Evolutionary conservation across 805 yeast species (phyloP).

Genomic region (Candida cerambycidarum): DNA sequence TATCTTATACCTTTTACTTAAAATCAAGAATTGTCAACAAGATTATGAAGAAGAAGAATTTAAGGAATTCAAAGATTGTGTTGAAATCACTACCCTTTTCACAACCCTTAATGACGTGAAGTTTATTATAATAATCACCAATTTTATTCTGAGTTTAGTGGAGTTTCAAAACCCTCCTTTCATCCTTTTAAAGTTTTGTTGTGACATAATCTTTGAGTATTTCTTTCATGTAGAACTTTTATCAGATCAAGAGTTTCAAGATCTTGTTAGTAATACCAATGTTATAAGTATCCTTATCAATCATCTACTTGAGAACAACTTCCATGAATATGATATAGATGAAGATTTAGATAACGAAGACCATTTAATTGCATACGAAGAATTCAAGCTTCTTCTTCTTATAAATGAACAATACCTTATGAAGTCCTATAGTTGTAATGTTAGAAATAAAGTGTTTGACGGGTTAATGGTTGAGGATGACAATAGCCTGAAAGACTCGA

Average conservation of each 20-base stretch:
- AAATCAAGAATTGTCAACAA: conserved; percentile 24
- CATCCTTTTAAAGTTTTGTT: conserved; percentile 35
- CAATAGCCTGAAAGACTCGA: conserved; percentile 22
- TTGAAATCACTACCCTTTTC: conserved; percentile 20
- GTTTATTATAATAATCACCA: conserved; percentile 28
- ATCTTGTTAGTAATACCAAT: conserved; percentile 24
- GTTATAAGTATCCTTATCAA: conserved; percentile 30
- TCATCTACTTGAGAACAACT: conserved; percentile 33
- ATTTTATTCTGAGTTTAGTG: conserved; percentile 29
- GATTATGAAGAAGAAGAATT: conserved; percentile 17
- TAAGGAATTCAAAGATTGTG: conserved; percentile 14
- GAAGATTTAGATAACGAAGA: conserved; percentile 49
- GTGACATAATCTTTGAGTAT: conserved; percentile 44
- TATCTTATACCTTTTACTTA: conserved; percentile 31
- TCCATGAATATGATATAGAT: conserved; percentile 29
- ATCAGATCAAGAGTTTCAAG: conserved; percentile 32
- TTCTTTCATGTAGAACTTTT: conserved; percentile 35
- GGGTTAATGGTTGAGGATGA: conserved; percentile 47
- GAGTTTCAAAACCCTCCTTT: conserved; percentile 24
- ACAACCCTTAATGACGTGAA: conserved; percentile 22
- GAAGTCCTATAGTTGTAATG: conserved; percentile 35
- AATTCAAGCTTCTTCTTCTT: conserved; percentile 68
- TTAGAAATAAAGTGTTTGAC: conserved; percentile 53
- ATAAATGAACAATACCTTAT: conserved; percentile 89
- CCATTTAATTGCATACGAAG: conserved; percentile 55